Conservation (phyloP, 2,329 filamentous ascomycete species). For the Seiridium unicorne region DNA sequence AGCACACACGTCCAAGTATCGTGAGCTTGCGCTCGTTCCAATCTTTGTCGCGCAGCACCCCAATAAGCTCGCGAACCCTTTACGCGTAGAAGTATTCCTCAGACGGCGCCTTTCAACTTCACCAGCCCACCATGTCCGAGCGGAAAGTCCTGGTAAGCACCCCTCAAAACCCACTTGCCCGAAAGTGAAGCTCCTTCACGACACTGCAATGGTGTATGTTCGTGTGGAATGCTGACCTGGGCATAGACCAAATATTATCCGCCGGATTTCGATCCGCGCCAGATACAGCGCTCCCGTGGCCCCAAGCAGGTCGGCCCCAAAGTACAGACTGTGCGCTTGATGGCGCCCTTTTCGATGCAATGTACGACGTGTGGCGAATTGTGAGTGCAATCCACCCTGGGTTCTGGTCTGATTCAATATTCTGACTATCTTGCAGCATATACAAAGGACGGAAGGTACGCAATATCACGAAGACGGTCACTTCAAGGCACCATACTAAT, state of each 20-base stretch:
- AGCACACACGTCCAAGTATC: not conserved
- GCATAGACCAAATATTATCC: slow-evolving; percentile 52
- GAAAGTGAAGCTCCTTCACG: not conserved
- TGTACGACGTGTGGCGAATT: slow-evolving; percentile 58
- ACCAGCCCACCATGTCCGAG: slow-evolving; percentile 36
- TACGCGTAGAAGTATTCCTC: not conserved
- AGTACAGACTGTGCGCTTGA: slow-evolving; percentile 82
- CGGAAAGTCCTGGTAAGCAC: slow-evolving; percentile 35
- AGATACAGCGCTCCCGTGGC: slow-evolving; percentile 67
- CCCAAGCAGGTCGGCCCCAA: slow-evolving; percentile 75
- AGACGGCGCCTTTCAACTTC: not conserved
- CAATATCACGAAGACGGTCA: no score
- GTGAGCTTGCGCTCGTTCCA: not conserved
- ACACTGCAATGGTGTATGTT: no score
- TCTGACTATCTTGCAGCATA: slow-evolving; percentile 47
- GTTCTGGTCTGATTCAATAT: no score
- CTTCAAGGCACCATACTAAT: no score
- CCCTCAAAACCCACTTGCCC: not conserved
- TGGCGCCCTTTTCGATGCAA: slow-evolving; percentile 71
- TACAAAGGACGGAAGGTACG: slow-evolving; percentile 76
- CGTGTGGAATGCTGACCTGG: not conserved
- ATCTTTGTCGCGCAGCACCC: not conserved
- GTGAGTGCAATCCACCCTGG: no score
- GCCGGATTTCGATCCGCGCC: slow-evolving; percentile 87
- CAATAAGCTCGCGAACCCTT: not conserved